phyloP scores from a whole-genome alignment of 164 flowering plant species.

The Vitis rotundifolia region DNA sequence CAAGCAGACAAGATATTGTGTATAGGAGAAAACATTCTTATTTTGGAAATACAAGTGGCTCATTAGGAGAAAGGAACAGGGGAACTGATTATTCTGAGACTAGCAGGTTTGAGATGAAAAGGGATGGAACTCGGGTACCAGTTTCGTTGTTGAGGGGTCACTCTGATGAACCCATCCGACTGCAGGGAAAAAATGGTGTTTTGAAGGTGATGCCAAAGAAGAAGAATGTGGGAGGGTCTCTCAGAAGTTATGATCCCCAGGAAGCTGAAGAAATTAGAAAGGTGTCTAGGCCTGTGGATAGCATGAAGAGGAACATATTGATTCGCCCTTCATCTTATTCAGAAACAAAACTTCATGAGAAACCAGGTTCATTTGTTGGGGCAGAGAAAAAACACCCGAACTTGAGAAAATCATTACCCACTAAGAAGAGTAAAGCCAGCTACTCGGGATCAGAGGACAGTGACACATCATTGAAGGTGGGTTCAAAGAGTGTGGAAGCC shows the following conservation, averaged over 20 bases:
- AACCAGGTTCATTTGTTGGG: slow-evolving; percentile 25
- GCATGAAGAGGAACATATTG: slow-evolving; percentile 16
- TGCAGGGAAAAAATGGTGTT: slow-evolving; percentile 87
- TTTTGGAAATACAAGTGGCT: slow-evolving; percentile 25
- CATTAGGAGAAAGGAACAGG: slow-evolving; percentile 19
- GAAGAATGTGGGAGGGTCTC: slow-evolving; percentile 34
- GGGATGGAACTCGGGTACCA: slow-evolving; percentile 32
- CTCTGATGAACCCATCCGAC: slow-evolving; percentile 53
- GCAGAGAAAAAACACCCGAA: slow-evolving; percentile 31
- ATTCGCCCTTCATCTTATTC: slow-evolving; percentile 21
- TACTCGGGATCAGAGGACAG: slow-evolving; percentile 38
- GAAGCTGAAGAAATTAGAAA: slow-evolving; percentile 27
- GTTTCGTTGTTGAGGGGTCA: slow-evolving; percentile 25
- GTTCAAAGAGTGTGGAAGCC: slow-evolving; percentile 20
- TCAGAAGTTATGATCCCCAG: slow-evolving; percentile 19
- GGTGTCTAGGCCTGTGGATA: slow-evolving; percentile 26
- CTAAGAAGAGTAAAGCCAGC: slow-evolving; percentile 26
- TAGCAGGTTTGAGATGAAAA: slow-evolving; percentile 34
- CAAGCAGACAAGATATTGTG: slow-evolving; percentile 31
- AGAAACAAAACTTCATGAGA: slow-evolving; percentile 31
- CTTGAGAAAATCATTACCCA: slow-evolving; percentile 24
- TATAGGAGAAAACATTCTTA: slow-evolving; percentile 38
- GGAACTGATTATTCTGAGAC: slow-evolving; percentile 21
- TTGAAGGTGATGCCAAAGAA: slow-evolving; percentile 69
- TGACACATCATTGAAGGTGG: slow-evolving; percentile 34